Conservation (phyloP, 1,284 basidiomycete species). For the Psilocybe mexicana region DNA sequence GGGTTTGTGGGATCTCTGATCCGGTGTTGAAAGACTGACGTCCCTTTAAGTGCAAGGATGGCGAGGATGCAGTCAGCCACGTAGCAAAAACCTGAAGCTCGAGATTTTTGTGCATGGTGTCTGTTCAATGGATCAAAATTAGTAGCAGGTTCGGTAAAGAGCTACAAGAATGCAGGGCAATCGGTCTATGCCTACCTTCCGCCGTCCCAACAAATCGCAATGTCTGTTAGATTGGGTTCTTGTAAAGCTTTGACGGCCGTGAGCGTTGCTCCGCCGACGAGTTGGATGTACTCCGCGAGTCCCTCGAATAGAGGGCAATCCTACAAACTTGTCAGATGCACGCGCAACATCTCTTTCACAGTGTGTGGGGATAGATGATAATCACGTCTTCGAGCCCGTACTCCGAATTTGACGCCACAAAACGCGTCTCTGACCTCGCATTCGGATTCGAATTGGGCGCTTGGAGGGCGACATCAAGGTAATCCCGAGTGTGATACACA, state of each 20-base stretch:
- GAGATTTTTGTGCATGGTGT: slow-evolving; percentile 75
- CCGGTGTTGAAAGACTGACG: slow-evolving; percentile 4
- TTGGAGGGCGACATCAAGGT: slow-evolving; percentile 53
- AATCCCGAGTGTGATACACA: slow-evolving; percentile 57
- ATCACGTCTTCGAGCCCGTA: slow-evolving; percentile 72
- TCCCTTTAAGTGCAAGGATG: slow-evolving; percentile 60
- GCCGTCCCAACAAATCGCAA: slow-evolving; percentile 75
- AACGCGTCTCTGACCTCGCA: slow-evolving; percentile 1
- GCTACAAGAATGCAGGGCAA: neutral
- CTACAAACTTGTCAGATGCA: slow-evolving; percentile 35
- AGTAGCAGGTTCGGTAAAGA: neutral
- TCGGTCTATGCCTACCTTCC: slow-evolving; percentile 24
- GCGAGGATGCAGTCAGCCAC: slow-evolving; percentile 88
- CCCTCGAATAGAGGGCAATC: slow-evolving; percentile 81
- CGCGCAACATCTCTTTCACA: neutral
- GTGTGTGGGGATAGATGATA: neutral
- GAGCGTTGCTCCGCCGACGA: slow-evolving; percentile 78
- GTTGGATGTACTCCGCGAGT: slow-evolving; percentile 67
- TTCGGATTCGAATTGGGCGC: slow-evolving; percentile 24
- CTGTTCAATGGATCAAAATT: slow-evolving; percentile 33
- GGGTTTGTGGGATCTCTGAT: slow-evolving; percentile 10
- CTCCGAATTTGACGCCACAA: slow-evolving; percentile 31
- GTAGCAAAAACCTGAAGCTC: slow-evolving; percentile 91
- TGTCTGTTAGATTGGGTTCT: slow-evolving; percentile 46
- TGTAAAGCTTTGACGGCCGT: slow-evolving; percentile 69